Conservation (phyloP, 2,329 filamentous ascomycete genomes). For the Aspergillus sp. region DNA sequence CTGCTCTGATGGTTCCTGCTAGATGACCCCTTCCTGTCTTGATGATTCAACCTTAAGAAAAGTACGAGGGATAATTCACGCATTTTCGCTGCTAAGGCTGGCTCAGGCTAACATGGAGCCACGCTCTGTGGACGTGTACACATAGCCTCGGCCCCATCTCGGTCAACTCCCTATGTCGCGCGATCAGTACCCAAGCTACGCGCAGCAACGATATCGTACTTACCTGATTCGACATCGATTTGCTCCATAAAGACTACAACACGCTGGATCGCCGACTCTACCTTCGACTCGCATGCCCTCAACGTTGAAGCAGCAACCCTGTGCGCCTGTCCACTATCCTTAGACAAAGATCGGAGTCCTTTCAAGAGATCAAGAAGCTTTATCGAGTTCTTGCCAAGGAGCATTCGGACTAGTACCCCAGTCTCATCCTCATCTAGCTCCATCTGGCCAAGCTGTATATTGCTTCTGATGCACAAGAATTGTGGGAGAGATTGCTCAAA, state of each 20-base stretch:
- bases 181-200: not conserved
- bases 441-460: constrained; percentile 30
- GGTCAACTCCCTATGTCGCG: not conserved
- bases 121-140: not conserved
- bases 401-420: constrained; percentile 27
- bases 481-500: constrained; percentile 29
- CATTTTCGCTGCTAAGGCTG: not conserved
- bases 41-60: not conserved
- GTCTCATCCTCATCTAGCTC: constrained; percentile 33
- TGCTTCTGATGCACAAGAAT: constrained; percentile 33
- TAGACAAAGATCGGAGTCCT: constrained; percentile 21
- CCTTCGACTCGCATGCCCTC: constrained; percentile 26
- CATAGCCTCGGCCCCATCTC: not conserved
- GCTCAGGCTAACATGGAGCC: not conserved
- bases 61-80: constrained; percentile 3
- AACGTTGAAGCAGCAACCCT: constrained; percentile 18
- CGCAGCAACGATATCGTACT: not conserved
- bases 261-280: constrained; percentile 30
- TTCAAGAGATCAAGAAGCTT: constrained; percentile 30
- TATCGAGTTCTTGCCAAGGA: constrained; percentile 28
- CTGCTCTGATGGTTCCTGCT: not conserved
- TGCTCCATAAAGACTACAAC: constrained; percentile 30
- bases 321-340: constrained; percentile 19
- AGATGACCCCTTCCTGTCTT: not conserved
- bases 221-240: constrained; percentile 25